Evolutionary conservation across 805 yeast species (phyloP), one percentile per base, ranked within the genome.

Genomic region (Crinitomyces ghanaensis): DNA sequence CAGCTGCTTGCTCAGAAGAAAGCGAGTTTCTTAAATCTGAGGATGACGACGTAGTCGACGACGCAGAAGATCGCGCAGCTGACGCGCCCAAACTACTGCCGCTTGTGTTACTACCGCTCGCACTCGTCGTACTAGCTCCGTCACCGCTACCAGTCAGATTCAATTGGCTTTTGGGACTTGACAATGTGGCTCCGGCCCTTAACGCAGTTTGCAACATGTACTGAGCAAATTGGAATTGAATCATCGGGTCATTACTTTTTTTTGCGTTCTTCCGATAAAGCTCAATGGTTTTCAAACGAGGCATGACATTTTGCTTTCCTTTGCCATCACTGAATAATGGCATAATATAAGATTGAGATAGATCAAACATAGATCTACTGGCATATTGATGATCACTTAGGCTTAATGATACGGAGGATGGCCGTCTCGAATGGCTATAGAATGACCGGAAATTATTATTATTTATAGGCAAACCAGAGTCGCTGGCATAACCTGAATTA

Each of bases 211-310:
- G 88, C 33, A 84, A 60, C 76, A 82, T 77, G 54, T 80, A 83
- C 57, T 84, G 91, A 1, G 96, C 95, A 52, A 82, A 85, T 49
- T 84, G 84, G 55, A 84, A 83, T 45, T 85, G 68, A n/a, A 83
- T 77, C 13, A 70, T 73, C 0, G 95, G 93, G 49, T 88, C 95
- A 49, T 76, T 77, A 14, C 84, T 72, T 48, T 77, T 81, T 46
- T 77, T 77, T 4, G 93, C 95, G 50, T 83, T 86, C 43, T 77
- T 70, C 35, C 91, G 68, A 60, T 88, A 86, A 63, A 83, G 66
- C 44, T 86, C 95, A 37, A 88, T 71, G 4, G 95, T 85, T 51
- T 80, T 74, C 57, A 78, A 68, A 42, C 91, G 68, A 13, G 93
- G 86, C 48, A 79, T 57, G 41, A 86, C 50, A n/a, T 42, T 35